Evolutionary conservation across 2,329 filamentous ascomycete genomes (phyloP).

Genomic region (Cladosporium colombiae): DNA sequence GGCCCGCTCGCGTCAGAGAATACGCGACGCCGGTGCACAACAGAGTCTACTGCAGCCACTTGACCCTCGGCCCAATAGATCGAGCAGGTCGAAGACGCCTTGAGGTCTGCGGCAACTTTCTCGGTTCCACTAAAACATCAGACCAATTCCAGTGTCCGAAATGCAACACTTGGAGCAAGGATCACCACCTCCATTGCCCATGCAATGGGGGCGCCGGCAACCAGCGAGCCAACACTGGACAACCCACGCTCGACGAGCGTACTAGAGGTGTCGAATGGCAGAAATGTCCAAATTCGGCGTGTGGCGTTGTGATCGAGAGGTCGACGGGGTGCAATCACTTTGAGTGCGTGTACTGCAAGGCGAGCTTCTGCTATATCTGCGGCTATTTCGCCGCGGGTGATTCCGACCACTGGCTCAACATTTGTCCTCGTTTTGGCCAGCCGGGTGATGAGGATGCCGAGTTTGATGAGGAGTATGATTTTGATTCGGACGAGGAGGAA

Average conservation of each 20-base stretch:
- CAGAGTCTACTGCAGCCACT: neutral
- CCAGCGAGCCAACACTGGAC: neutral
- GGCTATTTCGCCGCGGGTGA: neutral
- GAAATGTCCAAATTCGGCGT: neutral
- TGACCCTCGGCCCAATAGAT: neutral
- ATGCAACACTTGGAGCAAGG: neutral
- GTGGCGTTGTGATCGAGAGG: neutral
- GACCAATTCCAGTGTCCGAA: neutral
- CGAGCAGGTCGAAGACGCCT: neutral
- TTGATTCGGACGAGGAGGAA: neutral
- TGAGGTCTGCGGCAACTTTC: neutral
- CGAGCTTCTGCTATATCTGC: neutral
- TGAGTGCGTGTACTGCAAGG: neutral
- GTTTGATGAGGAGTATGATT: neutral
- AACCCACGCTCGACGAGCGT: neutral
- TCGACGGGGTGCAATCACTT: neutral
- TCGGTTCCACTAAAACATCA: neutral
- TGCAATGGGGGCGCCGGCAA: neutral
- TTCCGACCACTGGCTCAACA: neutral
- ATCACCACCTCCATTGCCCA: neutral
- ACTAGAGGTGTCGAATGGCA: neutral
- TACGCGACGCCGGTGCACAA: neutral
- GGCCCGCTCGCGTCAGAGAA: neutral
- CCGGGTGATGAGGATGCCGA: neutral
- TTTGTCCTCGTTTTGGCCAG: neutral